A percentile compares a stretch with the other conserved stretches of the same genome.
Evolutionary conservation across 495 filamentous ascomycete species (phyloP).

Genomic region (Podospora fimiseda): DNA sequence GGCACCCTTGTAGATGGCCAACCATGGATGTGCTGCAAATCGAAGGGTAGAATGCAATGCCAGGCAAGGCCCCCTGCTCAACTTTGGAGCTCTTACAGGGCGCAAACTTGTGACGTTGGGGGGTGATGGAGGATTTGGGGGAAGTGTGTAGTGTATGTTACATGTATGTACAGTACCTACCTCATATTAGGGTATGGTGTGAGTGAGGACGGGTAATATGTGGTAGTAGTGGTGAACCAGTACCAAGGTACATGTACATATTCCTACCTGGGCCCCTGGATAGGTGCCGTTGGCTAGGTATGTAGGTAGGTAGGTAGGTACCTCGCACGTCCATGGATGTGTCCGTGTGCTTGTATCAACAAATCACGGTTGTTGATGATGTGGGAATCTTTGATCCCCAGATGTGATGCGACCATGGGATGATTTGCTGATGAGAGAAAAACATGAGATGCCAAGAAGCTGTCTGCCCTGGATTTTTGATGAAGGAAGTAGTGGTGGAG

Average conservation of each 20-base stretch:
- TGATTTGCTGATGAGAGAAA: not conserved
- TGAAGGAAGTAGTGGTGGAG: not conserved
- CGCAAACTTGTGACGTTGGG: conserved; percentile 17
- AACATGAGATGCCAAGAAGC: not conserved
- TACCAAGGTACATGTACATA: conserved; percentile 10
- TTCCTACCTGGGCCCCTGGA: too few relatives aligned
- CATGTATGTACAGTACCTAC: conserved; percentile 4
- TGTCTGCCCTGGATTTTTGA: not conserved
- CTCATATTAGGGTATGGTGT: conserved; percentile 11
- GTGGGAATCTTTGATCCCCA: not conserved
- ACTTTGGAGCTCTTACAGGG: conserved; percentile 20
- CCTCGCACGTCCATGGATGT: not conserved
- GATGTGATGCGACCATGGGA: not conserved
- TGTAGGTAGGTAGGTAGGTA: conserved; percentile 4
- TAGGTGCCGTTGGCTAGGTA: too few relatives aligned
- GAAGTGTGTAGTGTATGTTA: not conserved
- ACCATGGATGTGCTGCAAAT: conserved; percentile 29
- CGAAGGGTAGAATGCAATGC: conserved; percentile 30
- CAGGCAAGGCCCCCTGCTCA: conserved; percentile 28
- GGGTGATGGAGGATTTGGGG: conserved; percentile 2
- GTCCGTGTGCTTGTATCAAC: conserved; percentile 4
- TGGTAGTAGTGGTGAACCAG: conserved; percentile 16
- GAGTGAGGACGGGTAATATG: conserved; percentile 22
- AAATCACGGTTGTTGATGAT: not conserved
- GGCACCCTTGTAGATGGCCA: conserved; percentile 27